Evolutionary conservation across 176 grass and related monocot genomes (phyloP).

Genomic region (Oryza longistaminata): DNA sequence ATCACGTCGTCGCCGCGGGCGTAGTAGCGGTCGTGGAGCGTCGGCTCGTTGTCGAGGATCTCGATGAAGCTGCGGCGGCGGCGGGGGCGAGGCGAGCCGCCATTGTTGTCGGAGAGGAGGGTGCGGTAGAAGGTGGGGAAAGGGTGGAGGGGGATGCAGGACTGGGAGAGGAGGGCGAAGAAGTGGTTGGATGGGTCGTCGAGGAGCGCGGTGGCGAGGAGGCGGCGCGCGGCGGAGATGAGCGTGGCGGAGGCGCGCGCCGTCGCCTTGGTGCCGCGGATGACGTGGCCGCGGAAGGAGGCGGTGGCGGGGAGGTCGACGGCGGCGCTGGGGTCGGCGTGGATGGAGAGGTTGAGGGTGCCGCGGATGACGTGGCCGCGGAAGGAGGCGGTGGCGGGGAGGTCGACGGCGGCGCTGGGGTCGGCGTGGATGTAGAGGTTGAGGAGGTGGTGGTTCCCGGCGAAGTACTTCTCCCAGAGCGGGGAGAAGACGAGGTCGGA

Average conservation of each 20-base stretch:
- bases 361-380: conserved; percentile 51
- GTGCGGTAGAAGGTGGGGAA: conserved; percentile 63
- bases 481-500: conserved; percentile 78
- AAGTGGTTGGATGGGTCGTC: conserved; percentile 79
- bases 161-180: conserved; percentile 84
- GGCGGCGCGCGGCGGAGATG: conserved; percentile 80
- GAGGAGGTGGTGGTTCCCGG: conserved; percentile 54
- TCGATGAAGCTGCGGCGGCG: conserved; percentile 90
- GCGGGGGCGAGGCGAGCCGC: not conserved
- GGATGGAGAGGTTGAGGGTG: conserved; percentile 83
- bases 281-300: conserved; percentile 55
- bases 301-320: conserved; percentile 37
- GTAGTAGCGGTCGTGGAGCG: conserved; percentile 68
- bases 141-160: conserved; percentile 71
- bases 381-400: conserved; percentile 52
- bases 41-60: conserved; percentile 72
- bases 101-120: conserved; percentile 38
- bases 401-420: conserved; percentile 35
- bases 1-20: conserved; percentile 78
- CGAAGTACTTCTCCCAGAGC: conserved; percentile 88
- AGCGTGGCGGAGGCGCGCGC: conserved; percentile 81
- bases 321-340: conserved; percentile 61
- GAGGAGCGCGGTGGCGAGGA: conserved; percentile 77
- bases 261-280: conserved; percentile 70
- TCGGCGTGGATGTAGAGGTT: conserved; percentile 95